Conservation (phyloP, 805 yeast genomes). For the Candida easanensis region DNA sequence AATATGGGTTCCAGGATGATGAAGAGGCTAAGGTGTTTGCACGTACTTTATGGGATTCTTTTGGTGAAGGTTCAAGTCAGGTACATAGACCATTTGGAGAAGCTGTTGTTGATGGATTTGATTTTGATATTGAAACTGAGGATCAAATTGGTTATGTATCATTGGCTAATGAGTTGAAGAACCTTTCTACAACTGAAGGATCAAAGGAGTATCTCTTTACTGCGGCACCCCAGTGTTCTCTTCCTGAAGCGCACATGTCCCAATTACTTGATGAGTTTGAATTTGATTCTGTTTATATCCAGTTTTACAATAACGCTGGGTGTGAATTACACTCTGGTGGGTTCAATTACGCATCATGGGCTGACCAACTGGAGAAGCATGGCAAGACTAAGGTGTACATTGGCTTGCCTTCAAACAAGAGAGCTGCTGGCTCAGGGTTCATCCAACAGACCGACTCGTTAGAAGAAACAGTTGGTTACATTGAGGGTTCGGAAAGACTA, state of each 20-base stretch:
- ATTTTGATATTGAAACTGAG: slow-evolving; percentile 80
- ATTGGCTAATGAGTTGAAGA: slow-evolving; percentile 48
- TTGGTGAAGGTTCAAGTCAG: slow-evolving; percentile 51
- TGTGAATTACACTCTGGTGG: slow-evolving; percentile 41
- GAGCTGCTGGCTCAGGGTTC: slow-evolving; percentile 60
- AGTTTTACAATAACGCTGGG: slow-evolving; percentile 65
- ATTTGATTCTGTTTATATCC: slow-evolving; percentile 67
- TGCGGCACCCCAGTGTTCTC: slow-evolving; percentile 80
- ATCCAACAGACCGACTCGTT: slow-evolving; percentile 37
- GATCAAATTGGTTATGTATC: slow-evolving; percentile 64
- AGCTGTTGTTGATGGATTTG: slow-evolving; percentile 85
- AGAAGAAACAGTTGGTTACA: slow-evolving; percentile 25
- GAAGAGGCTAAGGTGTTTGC: slow-evolving; percentile 69
- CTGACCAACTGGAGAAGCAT: slow-evolving; percentile 16
- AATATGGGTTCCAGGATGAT: slow-evolving; percentile 80
- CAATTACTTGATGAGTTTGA: slow-evolving; percentile 47
- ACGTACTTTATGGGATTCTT: slow-evolving; percentile 53
- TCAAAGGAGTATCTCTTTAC: slow-evolving; percentile 58
- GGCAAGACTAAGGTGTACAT: slow-evolving; percentile 48
- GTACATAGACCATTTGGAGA: slow-evolving; percentile 64
- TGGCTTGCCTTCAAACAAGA: slow-evolving; percentile 57
- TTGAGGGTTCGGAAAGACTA: slow-evolving; percentile 5
- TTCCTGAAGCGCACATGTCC: slow-evolving; percentile 59
- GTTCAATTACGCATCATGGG: slow-evolving; percentile 57
- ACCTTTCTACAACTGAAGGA: slow-evolving; percentile 34